phyloP scores from a whole-genome alignment of 2,329 filamentous ascomycete species.

The Scytalidium sp. region DNA sequence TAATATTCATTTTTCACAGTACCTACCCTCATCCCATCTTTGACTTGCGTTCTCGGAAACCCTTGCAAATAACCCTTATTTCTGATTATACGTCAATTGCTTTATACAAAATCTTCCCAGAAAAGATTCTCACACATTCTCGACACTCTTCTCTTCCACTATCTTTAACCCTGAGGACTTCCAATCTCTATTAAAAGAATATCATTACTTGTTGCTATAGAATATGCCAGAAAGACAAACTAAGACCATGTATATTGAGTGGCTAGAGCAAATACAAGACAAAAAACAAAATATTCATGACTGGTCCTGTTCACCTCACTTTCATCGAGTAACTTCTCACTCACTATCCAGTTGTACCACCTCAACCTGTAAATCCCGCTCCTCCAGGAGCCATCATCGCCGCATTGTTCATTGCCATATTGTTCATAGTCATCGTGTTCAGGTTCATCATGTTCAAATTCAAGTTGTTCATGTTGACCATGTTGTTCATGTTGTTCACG shows the following conservation, averaged over 20 bases:
- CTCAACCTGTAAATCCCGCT: background rate
- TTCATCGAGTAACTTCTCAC: background rate
- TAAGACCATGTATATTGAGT: background rate
- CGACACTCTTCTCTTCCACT: too few relatives aligned
- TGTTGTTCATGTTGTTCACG: background rate
- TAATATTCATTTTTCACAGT: too few relatives aligned
- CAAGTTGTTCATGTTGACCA: background rate
- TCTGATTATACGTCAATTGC: too few relatives aligned
- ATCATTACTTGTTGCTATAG: background rate
- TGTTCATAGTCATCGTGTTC: background rate
- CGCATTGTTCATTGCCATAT: background rate
- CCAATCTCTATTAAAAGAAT: too few relatives aligned
- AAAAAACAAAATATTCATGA: background rate
- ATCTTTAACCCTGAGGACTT: too few relatives aligned
- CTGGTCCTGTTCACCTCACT: background rate
- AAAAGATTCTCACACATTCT: too few relatives aligned
- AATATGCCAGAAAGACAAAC: background rate
- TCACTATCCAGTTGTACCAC: background rate
- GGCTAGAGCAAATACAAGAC: background rate
- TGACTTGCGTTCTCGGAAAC: too few relatives aligned
- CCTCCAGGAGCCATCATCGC: background rate
- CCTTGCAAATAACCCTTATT: too few relatives aligned
- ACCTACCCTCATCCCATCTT: too few relatives aligned
- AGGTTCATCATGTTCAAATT: background rate
- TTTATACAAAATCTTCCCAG: too few relatives aligned